Evolutionary conservation across 805 yeast genomes (phyloP).

Genomic region (Kodamaea kaohsiungensis): DNA sequence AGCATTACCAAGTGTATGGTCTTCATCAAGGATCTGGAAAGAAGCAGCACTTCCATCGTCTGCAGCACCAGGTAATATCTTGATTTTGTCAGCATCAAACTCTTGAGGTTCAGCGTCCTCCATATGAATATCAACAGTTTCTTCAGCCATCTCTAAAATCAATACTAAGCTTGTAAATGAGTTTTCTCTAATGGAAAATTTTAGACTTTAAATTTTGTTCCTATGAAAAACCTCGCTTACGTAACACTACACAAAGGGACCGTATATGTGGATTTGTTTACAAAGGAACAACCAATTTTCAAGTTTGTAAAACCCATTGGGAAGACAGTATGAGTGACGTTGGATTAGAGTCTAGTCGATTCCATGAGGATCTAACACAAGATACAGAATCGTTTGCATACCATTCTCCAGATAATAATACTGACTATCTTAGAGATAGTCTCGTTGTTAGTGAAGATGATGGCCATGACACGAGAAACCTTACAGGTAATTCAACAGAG

Average conservation of each 20-base stretch:
- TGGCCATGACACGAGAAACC: not conserved
- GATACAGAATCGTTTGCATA: slow-evolving; percentile 9
- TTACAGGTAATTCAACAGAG: not conserved
- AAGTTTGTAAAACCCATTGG: not conserved
- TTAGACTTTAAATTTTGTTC: not conserved
- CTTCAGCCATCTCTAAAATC: slow-evolving; percentile 20
- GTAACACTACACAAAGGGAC: not conserved
- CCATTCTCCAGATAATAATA: slow-evolving; percentile 6
- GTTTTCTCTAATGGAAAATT: not conserved
- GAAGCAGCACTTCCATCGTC: slow-evolving; percentile 95
- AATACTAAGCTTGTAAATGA: not conserved
- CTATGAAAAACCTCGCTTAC: slow-evolving; percentile 3
- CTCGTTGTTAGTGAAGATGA: not conserved
- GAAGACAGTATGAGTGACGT: not conserved
- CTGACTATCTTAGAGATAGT: slow-evolving; percentile 3
- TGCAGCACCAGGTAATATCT: slow-evolving; percentile 78
- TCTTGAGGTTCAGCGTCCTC: slow-evolving; percentile 36
- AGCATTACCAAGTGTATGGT: slow-evolving; percentile 94
- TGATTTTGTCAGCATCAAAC: slow-evolving; percentile 57
- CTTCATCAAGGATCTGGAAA: slow-evolving; percentile 90
- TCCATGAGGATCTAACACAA: slow-evolving; percentile 6
- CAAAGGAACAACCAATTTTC: slow-evolving; percentile 3
- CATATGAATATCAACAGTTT: slow-evolving; percentile 23
- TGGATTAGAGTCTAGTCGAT: not conserved
- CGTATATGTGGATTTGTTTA: slow-evolving; percentile 6